Percentiles rank a stretch among this genome's conserved stretches.
Conservation (phyloP, 1,284 basidiomycete genomes). For the Flammula alnicola region DNA sequence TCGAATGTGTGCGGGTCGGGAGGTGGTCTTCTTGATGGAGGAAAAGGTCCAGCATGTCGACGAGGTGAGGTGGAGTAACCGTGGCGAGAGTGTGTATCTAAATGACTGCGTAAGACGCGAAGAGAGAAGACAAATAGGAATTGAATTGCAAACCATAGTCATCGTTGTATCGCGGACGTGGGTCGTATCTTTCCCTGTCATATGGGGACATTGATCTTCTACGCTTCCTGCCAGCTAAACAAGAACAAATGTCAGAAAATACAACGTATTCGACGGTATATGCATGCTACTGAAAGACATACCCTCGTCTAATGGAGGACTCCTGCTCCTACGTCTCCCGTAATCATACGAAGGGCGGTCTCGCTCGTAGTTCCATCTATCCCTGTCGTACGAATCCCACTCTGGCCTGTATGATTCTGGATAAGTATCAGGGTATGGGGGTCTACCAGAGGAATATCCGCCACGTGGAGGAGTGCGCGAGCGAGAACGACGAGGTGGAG, state of each 20-base stretch:
- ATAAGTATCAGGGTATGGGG: constrained; percentile 62
- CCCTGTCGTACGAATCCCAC: constrained; percentile 75
- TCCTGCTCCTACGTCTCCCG: constrained; percentile 72
- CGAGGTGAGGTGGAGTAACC: constrained; percentile 68
- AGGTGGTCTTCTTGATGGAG: constrained; percentile 61
- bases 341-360: constrained; percentile 70
- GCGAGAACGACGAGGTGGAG: constrained; percentile 73
- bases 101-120: constrained; percentile 11
- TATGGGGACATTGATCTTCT: constrained; percentile 87
- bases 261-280: neutral
- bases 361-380: constrained; percentile 71
- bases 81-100: constrained; percentile 71
- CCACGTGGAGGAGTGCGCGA: constrained; percentile 76
- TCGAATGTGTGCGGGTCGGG: constrained; percentile 85
- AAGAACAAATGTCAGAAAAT: constrained; percentile 18
- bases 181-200: constrained; percentile 79
- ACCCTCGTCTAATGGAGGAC: constrained; percentile 73
- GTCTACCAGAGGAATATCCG: constrained; percentile 51
- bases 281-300: constrained; percentile 27
- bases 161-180: constrained; percentile 78
- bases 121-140: constrained; percentile 15
- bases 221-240: constrained; percentile 70
- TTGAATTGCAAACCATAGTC: constrained; percentile 70
- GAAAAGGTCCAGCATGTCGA: constrained; percentile 47
- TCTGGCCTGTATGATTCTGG: constrained; percentile 62